Percentiles rank a stretch among this genome's conserved stretches.
Conservation (phyloP, 2,329 filamentous ascomycete genomes). For the Lachnellula hyalina region DNA sequence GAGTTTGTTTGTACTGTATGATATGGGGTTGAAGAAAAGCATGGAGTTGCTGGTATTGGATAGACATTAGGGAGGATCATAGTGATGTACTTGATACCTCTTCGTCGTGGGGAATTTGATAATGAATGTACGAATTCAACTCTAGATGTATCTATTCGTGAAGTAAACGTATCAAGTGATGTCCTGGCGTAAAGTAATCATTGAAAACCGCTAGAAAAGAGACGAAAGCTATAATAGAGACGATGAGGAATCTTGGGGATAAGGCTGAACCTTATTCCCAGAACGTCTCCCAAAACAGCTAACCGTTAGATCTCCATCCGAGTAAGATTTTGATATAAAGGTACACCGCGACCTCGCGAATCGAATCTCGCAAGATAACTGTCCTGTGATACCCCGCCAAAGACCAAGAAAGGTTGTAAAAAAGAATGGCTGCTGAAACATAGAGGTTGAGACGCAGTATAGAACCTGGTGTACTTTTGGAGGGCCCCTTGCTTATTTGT, state of each 20-base stretch:
- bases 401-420: no score
- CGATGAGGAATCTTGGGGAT: no score
- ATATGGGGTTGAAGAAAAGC: not conserved
- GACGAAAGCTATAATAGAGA: no score
- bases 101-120: not conserved
- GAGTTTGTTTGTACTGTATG: not conserved
- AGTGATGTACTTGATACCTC: constrained; percentile 3
- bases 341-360: not conserved
- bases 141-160: not conserved
- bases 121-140: not conserved
- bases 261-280: no score
- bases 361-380: no score
- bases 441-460: not conserved
- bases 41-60: not conserved
- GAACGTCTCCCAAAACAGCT: no score
- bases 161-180: not conserved
- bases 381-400: no score
- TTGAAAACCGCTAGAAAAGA: no score
- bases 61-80: constrained; percentile 2
- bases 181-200: not conserved
- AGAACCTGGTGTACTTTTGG: constrained; percentile 2
- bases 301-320: no score
- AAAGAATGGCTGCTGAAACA: not conserved
- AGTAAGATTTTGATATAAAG: not conserved
- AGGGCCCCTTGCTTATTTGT: constrained; percentile 1